Evolutionary conservation across 78 protist genomes (phyloP), one percentile per base, ranked within the genome.

Genomic region (Tieghemostelium lacteum): DNA sequence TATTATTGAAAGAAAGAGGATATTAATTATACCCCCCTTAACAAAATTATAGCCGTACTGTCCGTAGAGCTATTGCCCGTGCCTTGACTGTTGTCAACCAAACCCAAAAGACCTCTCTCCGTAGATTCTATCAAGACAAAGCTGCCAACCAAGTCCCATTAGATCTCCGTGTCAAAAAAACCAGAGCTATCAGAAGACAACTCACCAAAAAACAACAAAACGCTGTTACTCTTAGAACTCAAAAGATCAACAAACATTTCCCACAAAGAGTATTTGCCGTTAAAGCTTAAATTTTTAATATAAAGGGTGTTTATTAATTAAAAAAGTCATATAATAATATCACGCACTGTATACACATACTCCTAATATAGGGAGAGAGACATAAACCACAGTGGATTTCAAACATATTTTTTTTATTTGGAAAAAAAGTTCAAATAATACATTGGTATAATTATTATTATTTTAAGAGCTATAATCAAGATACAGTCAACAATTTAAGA

Each of bases 121-220:
- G 91, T 69, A 61, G 70, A n/a, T 72, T 67, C 61, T 83, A 77
- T 19, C 4, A 36, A n/a, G 49, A 57, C 16, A 60, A 57, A 20
- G 28, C 76, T 17, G 45, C 57, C 33, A 69, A 49, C 77, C 50
- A 45, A 28, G 24, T 66, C 31, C 91, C 91, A 83, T 37, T 45
- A 31, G 91, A 83, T 69, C 91, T 83, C 78, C 67, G 91, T 45
- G 22, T 31, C 49, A 83, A 83, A 63, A 83, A 45, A 40, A 83
- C 91, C 63, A 66, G 91, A 69, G 91, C 91, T 71, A 83, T 83
- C 80, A 83, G 91, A 83, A 66, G 78, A 83, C 34, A 62, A 24
- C 65, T 83, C 45, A 69, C 78, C 70, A 28, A 63, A 39, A 50
- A 34, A 24, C 91, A 83, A 69, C n/a, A 61, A n/a, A 42, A n/a